phyloP scores from a whole-genome alignment of 1,139 yeast genomes.

The Lodderomyces margitis region DNA sequence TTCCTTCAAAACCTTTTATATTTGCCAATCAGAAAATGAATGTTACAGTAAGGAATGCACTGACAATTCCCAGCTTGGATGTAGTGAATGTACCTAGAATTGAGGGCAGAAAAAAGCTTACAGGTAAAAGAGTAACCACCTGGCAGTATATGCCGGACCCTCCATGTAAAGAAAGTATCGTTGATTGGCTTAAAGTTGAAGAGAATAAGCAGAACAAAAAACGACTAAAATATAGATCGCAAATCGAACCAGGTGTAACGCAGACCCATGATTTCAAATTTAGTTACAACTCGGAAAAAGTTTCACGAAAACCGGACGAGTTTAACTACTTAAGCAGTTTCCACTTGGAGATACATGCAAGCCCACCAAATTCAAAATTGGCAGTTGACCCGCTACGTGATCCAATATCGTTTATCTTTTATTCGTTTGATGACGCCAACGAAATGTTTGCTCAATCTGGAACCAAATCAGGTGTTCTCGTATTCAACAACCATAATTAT shows the following conservation, averaged over 20 bases:
- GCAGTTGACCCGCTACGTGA: slow-evolving; percentile 69
- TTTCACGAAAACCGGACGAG: slow-evolving; percentile 43
- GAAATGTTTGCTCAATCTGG: slow-evolving; percentile 21
- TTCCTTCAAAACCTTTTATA: slow-evolving; percentile 53
- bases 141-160: slow-evolving; percentile 34
- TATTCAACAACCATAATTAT: slow-evolving; percentile 11
- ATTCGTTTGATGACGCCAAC: slow-evolving; percentile 55
- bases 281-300: slow-evolving; percentile 30
- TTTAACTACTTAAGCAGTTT: slow-evolving; percentile 53
- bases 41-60: slow-evolving; percentile 28
- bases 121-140: not conserved
- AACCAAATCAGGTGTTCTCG: slow-evolving; percentile 20
- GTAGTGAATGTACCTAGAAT: slow-evolving; percentile 12
- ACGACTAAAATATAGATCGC: slow-evolving; percentile 37
- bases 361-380: slow-evolving; percentile 43
- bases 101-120: slow-evolving; percentile 3
- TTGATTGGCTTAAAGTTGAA: slow-evolving; percentile 21
- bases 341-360: slow-evolving; percentile 65
- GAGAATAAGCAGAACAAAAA: slow-evolving; percentile 19
- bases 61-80: slow-evolving; percentile 14
- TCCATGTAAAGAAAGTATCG: slow-evolving; percentile 27
- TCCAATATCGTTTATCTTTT: slow-evolving; percentile 56
- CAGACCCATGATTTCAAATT: slow-evolving; percentile 35
- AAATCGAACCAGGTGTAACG: slow-evolving; percentile 47
- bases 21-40: slow-evolving; percentile 66